Evolutionary conservation across 441 rosid species (phyloP), one percentile per base, ranked within the genome.

Genomic region (Adansonia grandidieri): DNA sequence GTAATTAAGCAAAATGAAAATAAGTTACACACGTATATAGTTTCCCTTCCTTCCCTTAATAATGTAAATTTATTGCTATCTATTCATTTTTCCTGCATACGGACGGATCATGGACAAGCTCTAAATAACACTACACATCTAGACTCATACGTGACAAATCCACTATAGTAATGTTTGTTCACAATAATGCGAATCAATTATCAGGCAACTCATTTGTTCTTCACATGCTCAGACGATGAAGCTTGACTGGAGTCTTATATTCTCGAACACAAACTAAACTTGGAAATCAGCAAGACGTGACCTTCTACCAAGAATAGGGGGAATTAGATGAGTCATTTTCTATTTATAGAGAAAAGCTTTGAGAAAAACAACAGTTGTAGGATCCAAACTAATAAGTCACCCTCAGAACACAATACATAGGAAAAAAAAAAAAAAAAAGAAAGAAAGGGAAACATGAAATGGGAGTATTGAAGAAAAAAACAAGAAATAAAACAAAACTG

Each of bases 271-370:
- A 93, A 50, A 94, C 61, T 32, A 94, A 86, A 13, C 97, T 95
- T 28, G 99, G 98, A 87, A 94, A 96, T 14, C 97, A 93, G 15
- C 93, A 94, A 76, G 96, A 94, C 54, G 91, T 90, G 3, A 97
- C 98, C 97, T 93, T 75, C 70, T 0, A 78, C 42, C 53, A 85
- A 15, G 56, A 51, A 51, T 51, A 51, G 1, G 56, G 54, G 56
- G n/a, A 57, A 57, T 37, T n/a, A 72, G 6, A 56, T 6, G 9
- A 24, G 22, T 44, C 44, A 10, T 70, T 6, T 63, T 73, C 53
- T 17, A 64, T 2, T n/a, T 19, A n/a, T 32, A 5, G 17, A 53
- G 5, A 69, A 20, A 15, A 71, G 42, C 75, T 32, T 54, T 2
- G 50, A 54, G 11, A n/a, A 54, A 71, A 28, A 47, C 42, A 37